A percentile compares a stretch with the other conserved stretches of the same genome.
Evolutionary conservation across 2,329 filamentous ascomycete genomes (phyloP).

Genomic region (Orbilia oligospora): DNA sequence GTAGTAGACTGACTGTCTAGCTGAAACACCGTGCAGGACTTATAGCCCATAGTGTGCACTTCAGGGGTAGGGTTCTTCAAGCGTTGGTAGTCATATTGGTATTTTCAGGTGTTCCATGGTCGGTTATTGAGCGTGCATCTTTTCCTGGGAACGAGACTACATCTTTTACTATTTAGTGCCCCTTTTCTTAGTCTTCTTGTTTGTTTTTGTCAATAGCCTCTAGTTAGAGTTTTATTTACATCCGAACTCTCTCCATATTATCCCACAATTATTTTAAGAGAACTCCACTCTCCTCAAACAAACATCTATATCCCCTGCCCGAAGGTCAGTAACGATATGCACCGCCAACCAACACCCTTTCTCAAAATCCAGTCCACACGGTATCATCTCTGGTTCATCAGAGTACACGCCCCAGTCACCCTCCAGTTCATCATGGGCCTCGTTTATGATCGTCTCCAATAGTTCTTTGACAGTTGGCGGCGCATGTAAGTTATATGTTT

Average conservation of each 20-base stretch:
- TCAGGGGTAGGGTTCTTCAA: neutral
- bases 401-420: neutral
- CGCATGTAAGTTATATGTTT: neutral
- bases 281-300: neutral
- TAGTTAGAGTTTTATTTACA: neutral
- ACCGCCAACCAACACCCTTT: slow-evolving; percentile 24
- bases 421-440: slow-evolving; percentile 3
- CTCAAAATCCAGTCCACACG: neutral
- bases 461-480: slow-evolving; percentile 22
- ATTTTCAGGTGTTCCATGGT: neutral
- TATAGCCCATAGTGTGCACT: neutral
- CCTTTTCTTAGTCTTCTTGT: neutral
- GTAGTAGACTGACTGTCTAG: slow-evolving; percentile 4
- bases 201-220: neutral
- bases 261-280: neutral
- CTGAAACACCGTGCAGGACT: neutral
- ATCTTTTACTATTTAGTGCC: too few species aligned
- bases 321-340: slow-evolving; percentile 10
- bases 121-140: slow-evolving; percentile 3
- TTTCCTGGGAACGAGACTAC: too few species aligned
- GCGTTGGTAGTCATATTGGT: too few species aligned
- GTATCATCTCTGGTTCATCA: neutral
- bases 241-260: neutral
- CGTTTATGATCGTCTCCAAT: slow-evolving; percentile 11
- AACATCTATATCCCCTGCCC: neutral